Percentiles rank a stretch among this genome's conserved stretches.
phyloP scores from a whole-genome alignment of 106 monocot species.

The Dioscorea dumetorum region DNA sequence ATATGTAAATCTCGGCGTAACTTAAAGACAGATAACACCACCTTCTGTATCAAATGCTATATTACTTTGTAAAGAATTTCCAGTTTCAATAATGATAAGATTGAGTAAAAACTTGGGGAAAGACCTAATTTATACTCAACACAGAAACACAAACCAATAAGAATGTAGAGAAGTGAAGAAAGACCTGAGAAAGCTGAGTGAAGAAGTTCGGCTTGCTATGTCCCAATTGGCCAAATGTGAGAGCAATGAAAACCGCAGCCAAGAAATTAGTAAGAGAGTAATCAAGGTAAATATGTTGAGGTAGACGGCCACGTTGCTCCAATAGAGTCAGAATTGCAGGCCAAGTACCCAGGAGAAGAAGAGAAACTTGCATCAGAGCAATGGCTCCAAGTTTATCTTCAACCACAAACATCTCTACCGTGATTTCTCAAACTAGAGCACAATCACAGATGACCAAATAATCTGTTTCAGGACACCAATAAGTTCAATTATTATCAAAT shows the following conservation, averaged over 20 bases:
- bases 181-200: conserved; percentile 78
- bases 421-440: not conserved
- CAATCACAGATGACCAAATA: too few species aligned
- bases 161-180: too few species aligned
- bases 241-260: conserved; percentile 68
- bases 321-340: conserved; percentile 70
- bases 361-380: conserved; percentile 73
- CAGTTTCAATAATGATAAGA: too few species aligned
- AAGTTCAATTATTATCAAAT: too few species aligned
- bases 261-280: conserved; percentile 81
- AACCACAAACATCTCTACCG: conserved; percentile 59
- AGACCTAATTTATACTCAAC: too few species aligned
- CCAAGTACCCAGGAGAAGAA: conserved; percentile 88
- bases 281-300: conserved; percentile 87
- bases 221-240: conserved; percentile 81
- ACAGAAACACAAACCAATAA: too few species aligned
- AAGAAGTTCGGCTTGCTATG: conserved; percentile 78
- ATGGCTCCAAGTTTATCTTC: conserved; percentile 87
- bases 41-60: too few species aligned
- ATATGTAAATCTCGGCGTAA: too few species aligned
- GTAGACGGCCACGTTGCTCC: conserved; percentile 82
- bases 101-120: too few species aligned
- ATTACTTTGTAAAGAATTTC: too few species aligned
- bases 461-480: too few species aligned
- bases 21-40: too few species aligned